Evolutionary conservation across 208 protist genomes (phyloP).

Genomic region (Borovskyia barvae): DNA sequence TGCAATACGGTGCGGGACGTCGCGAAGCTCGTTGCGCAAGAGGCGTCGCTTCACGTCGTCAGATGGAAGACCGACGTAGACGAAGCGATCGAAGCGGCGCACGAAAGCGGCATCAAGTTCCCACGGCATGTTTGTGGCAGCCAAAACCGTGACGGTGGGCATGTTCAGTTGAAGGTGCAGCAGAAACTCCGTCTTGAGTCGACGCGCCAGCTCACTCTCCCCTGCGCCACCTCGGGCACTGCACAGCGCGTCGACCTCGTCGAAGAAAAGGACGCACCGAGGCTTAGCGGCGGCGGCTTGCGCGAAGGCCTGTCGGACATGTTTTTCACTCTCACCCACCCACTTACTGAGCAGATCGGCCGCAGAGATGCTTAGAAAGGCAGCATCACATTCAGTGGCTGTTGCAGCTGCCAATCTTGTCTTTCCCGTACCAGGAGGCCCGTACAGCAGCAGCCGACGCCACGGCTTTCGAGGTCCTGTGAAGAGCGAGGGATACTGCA

Average conservation of each 20-base stretch:
- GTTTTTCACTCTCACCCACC: conserved; percentile 96
- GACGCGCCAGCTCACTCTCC: conserved; percentile 88
- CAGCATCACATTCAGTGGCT: conserved; percentile 92
- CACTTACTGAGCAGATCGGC: conserved; percentile 96
- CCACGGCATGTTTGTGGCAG: conserved; percentile 92
- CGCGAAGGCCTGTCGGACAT: conserved; percentile 94
- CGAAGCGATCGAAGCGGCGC: conserved; percentile 85
- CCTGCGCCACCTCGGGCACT: conserved; percentile 55
- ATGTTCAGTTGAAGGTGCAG: conserved; percentile 88
- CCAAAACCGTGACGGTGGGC: conserved; percentile 71
- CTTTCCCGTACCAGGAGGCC: conserved; percentile 97
- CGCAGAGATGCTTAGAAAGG: conserved; percentile 93
- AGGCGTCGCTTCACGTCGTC: conserved; percentile 28
- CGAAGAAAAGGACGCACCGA: conserved; percentile 91
- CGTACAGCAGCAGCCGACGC: conserved; percentile 97
- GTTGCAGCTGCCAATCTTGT: conserved; percentile 98
- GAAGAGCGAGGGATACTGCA: conserved; percentile 97
- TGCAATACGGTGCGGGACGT: conserved; percentile 38
- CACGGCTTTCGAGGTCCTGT: conserved; percentile 90
- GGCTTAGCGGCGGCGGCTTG: conserved; percentile 32
- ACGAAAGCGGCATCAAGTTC: conserved; percentile 87
- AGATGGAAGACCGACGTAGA: conserved; percentile 84
- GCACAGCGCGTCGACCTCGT: conserved; percentile 94
- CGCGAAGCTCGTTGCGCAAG: conserved; percentile 27
- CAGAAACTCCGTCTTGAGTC: conserved; percentile 99